Conservation (phyloP, 495 filamentous ascomycete species). For the Xylaria nigripes region DNA sequence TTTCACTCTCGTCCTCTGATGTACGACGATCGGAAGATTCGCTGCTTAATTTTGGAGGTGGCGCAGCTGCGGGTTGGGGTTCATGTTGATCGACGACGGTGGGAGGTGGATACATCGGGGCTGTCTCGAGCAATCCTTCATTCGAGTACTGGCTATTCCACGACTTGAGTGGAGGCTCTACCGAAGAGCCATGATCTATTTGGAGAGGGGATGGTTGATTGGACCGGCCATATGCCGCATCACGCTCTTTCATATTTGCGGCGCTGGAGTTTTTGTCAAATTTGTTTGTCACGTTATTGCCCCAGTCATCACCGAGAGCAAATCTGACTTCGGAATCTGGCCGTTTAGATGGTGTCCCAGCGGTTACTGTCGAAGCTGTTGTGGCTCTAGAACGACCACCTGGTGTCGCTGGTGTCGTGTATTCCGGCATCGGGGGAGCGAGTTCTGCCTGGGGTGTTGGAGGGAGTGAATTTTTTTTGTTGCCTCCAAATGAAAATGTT, state of each 20-base stretch:
- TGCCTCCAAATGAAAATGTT: slow-evolving; percentile 66
- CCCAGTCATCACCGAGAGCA: slow-evolving; percentile 55
- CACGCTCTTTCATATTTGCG: slow-evolving; percentile 31
- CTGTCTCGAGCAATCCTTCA: slow-evolving; percentile 48
- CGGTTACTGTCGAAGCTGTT: slow-evolving; percentile 50
- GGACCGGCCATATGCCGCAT: slow-evolving; percentile 30
- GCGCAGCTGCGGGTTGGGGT: slow-evolving; percentile 22
- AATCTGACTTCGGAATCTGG: slow-evolving; percentile 50
- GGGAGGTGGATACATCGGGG: slow-evolving; percentile 26
- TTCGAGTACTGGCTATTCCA: slow-evolving; percentile 61
- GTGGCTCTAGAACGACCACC: slow-evolving; percentile 35
- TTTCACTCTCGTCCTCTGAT: slow-evolving; percentile 56
- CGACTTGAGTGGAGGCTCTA: slow-evolving; percentile 56
- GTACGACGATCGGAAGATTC: slow-evolving; percentile 37
- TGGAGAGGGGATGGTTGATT: slow-evolving; percentile 50
- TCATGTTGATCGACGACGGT: slow-evolving; percentile 6
- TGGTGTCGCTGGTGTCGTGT: slow-evolving; percentile 19
- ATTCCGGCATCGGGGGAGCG: slow-evolving; percentile 28
- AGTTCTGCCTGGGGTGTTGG: slow-evolving; percentile 37
- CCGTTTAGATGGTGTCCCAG: slow-evolving; percentile 61
- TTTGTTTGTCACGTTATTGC: slow-evolving; percentile 52
- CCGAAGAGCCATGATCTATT: slow-evolving; percentile 46
- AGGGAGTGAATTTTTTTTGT: slow-evolving; percentile 38
- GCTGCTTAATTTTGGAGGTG: slow-evolving; percentile 38
- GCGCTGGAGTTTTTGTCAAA: slow-evolving; percentile 49